These are phyloP conservation scores for Xanthoparmelia taractica DNA, from an alignment of 495 filamentous ascomycete species.

Conservation along the genomic window DNA sequence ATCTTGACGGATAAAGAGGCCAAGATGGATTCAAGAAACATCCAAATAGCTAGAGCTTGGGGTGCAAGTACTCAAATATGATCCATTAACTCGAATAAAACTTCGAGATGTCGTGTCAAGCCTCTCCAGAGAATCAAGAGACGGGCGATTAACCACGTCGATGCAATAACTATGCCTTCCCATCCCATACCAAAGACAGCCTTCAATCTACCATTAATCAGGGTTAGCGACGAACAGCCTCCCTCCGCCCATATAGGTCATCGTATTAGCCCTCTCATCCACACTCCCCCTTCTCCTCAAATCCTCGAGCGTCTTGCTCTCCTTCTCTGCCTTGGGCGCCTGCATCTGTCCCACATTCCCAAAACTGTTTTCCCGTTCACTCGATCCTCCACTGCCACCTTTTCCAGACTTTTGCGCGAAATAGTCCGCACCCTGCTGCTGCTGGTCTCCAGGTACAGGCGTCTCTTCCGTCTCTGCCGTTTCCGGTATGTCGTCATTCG, in stretches of 20 bases:
- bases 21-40: too few relatives aligned
- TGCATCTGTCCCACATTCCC: constrained; percentile 48
- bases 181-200: constrained; percentile 3
- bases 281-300: constrained; percentile 81
- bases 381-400: constrained; percentile 31
- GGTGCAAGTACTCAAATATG: neutral
- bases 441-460: constrained; percentile 39
- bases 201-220: constrained; percentile 49
- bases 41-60: neutral
- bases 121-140: constrained; percentile 12
- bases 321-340: constrained; percentile 38
- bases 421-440: constrained; percentile 33
- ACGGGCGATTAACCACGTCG: constrained; percentile 11
- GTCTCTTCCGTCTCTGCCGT: constrained; percentile 47
- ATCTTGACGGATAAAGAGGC: neutral
- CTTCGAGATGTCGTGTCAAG: neutral
- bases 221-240: constrained; percentile 93
- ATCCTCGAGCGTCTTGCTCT: constrained; percentile 66
- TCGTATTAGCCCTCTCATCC: constrained; percentile 77
- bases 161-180: constrained; percentile 12
- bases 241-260: constrained; percentile 57
- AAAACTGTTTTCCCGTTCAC: constrained; percentile 50
- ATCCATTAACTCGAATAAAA: neutral
- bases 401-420: constrained; percentile 38
- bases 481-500: constrained; percentile 44